Conservation (phyloP, 305 asterid species). For the Coffea humblotiana region DNA sequence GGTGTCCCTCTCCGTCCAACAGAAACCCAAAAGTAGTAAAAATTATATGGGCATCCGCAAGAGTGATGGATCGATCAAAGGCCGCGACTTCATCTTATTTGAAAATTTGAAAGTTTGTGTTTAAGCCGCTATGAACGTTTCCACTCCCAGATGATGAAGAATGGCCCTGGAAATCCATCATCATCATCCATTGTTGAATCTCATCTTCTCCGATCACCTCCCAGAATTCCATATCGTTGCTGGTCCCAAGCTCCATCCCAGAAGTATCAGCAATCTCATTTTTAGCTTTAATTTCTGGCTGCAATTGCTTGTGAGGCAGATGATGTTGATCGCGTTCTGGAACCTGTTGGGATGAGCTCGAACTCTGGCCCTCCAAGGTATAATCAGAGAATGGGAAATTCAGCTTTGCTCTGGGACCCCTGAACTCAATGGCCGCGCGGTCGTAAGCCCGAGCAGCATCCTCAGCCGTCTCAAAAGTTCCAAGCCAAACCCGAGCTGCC, state of each 20-base stretch:
- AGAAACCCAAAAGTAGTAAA: background rate
- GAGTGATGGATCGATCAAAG: background rate
- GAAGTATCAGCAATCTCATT: background rate
- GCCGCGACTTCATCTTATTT: background rate
- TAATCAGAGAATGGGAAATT: slow-evolving; percentile 76
- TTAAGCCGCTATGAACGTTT: slow-evolving; percentile 9
- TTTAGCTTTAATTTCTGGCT: slow-evolving; percentile 1
- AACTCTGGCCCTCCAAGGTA: slow-evolving; percentile 6
- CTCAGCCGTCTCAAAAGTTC: slow-evolving; percentile 78
- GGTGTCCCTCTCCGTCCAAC: background rate
- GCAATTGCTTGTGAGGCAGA: slow-evolving; percentile 8
- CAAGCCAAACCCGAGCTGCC: slow-evolving; percentile 91
- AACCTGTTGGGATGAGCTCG: slow-evolving; percentile 2
- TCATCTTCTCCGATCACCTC: slow-evolving; percentile 23
- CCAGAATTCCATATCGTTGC: slow-evolving; percentile 28
- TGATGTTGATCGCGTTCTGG: background rate
- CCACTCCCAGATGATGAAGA: slow-evolving; percentile 28
- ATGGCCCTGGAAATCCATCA: slow-evolving; percentile 32
- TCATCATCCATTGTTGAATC: slow-evolving; percentile 30
- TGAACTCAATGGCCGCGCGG: slow-evolving; percentile 71
- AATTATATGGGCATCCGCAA: background rate
- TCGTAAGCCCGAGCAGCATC: slow-evolving; percentile 89
- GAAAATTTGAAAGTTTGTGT: background rate
- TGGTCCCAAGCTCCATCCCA: slow-evolving; percentile 24
- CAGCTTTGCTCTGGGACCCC: slow-evolving; percentile 85